Base-by-base conservation (phyloP, 1,284 basidiomycete genomes). In the Sporisorium sorghi region DNA sequence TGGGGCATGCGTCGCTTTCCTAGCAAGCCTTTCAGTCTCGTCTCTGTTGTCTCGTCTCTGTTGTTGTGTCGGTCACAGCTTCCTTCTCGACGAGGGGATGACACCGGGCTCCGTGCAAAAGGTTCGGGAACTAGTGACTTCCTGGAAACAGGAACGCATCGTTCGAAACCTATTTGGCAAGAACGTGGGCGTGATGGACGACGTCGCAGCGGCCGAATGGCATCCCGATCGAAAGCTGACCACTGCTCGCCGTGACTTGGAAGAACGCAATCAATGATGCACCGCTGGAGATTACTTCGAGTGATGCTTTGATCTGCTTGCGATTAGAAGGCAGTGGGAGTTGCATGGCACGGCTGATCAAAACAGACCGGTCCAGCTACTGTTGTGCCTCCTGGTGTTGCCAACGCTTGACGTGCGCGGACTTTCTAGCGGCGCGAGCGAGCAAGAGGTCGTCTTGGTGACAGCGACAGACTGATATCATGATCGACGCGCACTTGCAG, bases 1-100 rank as follows among this genome's bases (percentile, higher is more conserved):
- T 60, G 43, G 42, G 33, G 21, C 39, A 33, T 60, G 55, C 58
- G 58, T 60, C 58, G 19, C 23, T 35, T 37, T n/a, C n/a, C n/a
- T n/a, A n/a, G n/a, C n/a, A n/a, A n/a, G n/a, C n/a, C n/a, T n/a
- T n/a, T n/a, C n/a, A n/a, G n/a, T n/a, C n/a, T n/a, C n/a, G n/a
- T n/a, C n/a, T n/a, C n/a, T n/a, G n/a, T n/a, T n/a, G n/a, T n/a
- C n/a, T n/a, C n/a, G n/a, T n/a, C n/a, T n/a, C n/a, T n/a, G n/a
- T n/a, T n/a, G n/a, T n/a, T n/a, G n/a, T n/a, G n/a, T 32, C 7
- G 9, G 21, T 11, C 28, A 17, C 23, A n/a, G 30, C 35, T 37
- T n/a, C 15, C 35, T 37, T 37, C 35, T n/a, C n/a, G 3, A n/a
- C 15, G 3, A 37, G 35, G n/a, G n/a, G 33, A 14, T 35, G 35